Conservation (phyloP, 1,284 basidiomycete genomes). For the Neotropicomus parvogracilis region DNA sequence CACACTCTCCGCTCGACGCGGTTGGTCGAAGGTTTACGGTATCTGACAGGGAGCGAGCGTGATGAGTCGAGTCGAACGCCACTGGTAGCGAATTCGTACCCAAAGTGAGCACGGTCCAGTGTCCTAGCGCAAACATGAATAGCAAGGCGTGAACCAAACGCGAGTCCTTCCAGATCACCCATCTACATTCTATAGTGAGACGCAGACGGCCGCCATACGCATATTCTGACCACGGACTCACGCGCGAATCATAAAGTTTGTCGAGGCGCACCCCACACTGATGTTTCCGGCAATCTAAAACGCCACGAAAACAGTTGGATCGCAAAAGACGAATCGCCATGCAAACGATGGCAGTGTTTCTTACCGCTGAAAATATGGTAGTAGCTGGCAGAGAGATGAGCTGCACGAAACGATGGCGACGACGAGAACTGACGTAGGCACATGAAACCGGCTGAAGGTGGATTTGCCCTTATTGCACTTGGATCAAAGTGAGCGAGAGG, state of each 20-base stretch:
- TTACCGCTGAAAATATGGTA: conserved; percentile 10
- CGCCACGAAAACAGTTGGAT: neutral
- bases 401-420: neutral
- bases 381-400: conserved; percentile 13
- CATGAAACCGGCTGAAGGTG: neutral
- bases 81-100: conserved; percentile 10
- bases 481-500: neutral
- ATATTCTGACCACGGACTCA: conserved; percentile 1
- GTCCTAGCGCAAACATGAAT: conserved; percentile 11
- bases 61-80: too few relatives aligned
- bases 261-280: neutral
- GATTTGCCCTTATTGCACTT: conserved; percentile 9
- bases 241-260: conserved; percentile 14
- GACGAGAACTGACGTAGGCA: conserved; percentile 18
- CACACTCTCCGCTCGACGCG: neutral
- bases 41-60: conserved; percentile 9
- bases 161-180: conserved; percentile 26
- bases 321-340: neutral
- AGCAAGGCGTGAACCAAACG: conserved; percentile 14
- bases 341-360: neutral
- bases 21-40: neutral
- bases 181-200: conserved; percentile 16
- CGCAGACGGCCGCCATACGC: neutral
- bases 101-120: conserved; percentile 20
- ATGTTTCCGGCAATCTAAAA: neutral